Base-by-base conservation (phyloP, 352 stramenopile species). In the Globisporangium viniferum region DNA sequence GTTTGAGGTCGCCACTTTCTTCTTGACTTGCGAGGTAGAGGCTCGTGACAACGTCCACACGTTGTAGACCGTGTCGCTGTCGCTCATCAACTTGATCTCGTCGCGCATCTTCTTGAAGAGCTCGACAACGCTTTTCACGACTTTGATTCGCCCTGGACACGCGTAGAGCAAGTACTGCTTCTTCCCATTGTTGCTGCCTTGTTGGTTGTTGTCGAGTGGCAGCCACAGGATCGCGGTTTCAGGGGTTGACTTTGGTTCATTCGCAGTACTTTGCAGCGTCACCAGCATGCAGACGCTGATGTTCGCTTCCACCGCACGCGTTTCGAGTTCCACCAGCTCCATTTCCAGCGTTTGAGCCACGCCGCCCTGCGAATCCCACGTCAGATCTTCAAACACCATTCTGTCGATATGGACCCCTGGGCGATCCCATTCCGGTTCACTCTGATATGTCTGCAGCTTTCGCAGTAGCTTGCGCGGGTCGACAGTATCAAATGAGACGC, bases 111-210 rank as follows among this genome's bases (percentile, higher is more conserved):
- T 90, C 61, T 74, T 80, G 9, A 84, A 44, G 24, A 93, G 56
- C 35, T 87, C 81, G 0, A 53, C 27, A 2, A 84, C 27, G n/a
- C 24, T 85, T 60, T 84, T 89, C 8, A 91, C 76, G 41, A 92
- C 72, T 62, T 93, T 93, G 22, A 92, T 75, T 18, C 81, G 74
- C 2, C 83, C 85, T 36, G 85, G 85, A 48, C 75, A 88, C 0
- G 86, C 72, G 29, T 90, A 93, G 14, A 93, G 29, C 44, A 93
- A 56, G 53, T 79, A 79, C n/a, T 78, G 74, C 4, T 59, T 67
- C 46, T 73, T 79, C 10, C 58, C 69, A 15, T 48, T 36, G 24
- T 36, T 39, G 64, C 15, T 63, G 39, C 41, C 24, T 39, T 46
- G 27, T 14, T 69, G 53, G 15, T 67, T 41, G 7, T 67, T 53